phyloP scores from a whole-genome alignment of 768 basidiomycete species.

The Leccinum incarnatum region DNA sequence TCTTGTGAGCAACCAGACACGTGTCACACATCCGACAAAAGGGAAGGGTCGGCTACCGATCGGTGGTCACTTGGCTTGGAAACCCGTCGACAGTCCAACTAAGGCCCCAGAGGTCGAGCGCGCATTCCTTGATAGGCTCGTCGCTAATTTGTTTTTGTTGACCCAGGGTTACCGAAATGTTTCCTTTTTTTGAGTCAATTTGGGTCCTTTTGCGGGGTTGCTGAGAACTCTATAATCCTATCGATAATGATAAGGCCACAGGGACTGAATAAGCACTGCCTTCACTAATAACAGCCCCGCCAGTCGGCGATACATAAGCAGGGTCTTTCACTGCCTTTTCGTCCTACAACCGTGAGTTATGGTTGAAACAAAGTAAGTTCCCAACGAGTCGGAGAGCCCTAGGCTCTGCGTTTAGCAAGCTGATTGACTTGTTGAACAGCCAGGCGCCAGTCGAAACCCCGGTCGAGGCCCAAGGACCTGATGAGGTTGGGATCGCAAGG shows the following conservation, averaged over 20 bases:
- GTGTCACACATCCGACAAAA: no score
- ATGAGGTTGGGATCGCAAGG: constrained; percentile 13
- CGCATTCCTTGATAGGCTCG: no score
- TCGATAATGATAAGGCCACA: neutral
- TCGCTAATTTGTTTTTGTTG: no score
- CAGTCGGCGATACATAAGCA: neutral
- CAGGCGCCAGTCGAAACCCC: neutral
- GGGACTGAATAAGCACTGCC: neutral
- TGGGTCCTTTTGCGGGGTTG: no score
- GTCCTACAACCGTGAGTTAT: neutral
- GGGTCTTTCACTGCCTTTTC: neutral
- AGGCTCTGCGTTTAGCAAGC: neutral
- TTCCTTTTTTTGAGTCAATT: no score
- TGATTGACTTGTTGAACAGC: neutral
- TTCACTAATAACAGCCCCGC: neutral
- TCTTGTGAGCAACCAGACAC: no score
- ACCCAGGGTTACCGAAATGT: no score
- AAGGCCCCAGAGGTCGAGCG: no score
- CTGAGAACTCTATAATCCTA: no score
- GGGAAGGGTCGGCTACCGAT: no score
- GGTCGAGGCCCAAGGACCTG: neutral
- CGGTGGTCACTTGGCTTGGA: no score
- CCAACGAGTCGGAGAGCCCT: neutral
- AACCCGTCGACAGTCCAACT: no score
- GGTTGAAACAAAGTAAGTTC: constrained; percentile 7